Base-by-base conservation (phyloP, 2,329 filamentous ascomycete genomes). In the Ploettnerulaceae sp. region DNA sequence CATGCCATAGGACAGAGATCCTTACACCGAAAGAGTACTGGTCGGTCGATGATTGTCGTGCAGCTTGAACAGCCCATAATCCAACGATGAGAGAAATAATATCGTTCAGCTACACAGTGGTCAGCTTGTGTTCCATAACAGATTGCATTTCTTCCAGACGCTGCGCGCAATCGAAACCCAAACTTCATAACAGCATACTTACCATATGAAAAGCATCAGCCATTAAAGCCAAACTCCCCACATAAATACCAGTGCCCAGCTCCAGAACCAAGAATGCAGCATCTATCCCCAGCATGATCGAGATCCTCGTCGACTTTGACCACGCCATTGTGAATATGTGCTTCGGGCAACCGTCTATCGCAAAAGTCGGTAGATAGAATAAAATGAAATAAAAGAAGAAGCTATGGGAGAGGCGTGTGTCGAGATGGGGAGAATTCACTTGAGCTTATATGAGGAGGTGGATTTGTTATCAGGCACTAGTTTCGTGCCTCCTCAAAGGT, bases 121-220 rank as follows among this genome's bases (percentile, higher is more conserved):
- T 64, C 40, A 60, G 57, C 32, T 15, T 20, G 6, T 24, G 24
- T 20, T 32, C 20, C n/a, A 18, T 8, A 42, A 15, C 18, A 17
- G 17, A 25, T 12, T 7, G 5, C 14, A 20, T 9, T 9, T 12
- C 5, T 3, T 6, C 15, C n/a, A 20, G 17, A 15, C 21, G 28
- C 7, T 4, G 21, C 32, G 11, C 31, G 41, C 31, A 15, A 15
- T 15, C 3, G 7, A 12, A 12, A 8, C 3, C 3, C 14, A 24
- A 18, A n/a, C 18, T 32, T 29, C 21, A 5, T 15, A 41, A 39
- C 29, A 32, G 5, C 17, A 20, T 12, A 21, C 76, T 59, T 64
- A 89, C 86, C 93, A 98, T 98, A 70, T 98, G 93, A 68, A 98
- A 98, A 50, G 93, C 89, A 71, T 98, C 93, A 44, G 93, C 93